Base-by-base conservation (phyloP, 768 basidiomycete genomes). In the Termitomyces sp. region DNA sequence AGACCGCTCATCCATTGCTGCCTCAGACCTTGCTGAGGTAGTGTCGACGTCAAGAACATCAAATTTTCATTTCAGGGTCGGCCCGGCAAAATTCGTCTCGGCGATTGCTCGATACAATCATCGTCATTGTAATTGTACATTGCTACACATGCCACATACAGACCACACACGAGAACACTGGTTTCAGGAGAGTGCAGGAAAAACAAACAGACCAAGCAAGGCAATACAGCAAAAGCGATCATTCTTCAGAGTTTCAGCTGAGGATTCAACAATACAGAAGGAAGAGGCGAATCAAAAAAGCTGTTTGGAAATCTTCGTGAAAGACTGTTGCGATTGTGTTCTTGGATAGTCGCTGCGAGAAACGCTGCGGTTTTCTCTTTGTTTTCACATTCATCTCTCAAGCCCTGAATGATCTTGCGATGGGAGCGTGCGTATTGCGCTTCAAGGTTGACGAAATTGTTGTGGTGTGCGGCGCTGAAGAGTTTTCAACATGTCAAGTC, bases 361-460 rank as follows among this genome's bases (percentile, higher is more conserved):
- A 71, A 66, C 26, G 63, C 62, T 28, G 69, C 64, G 22, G 77
- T 62, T 37, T 73, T 70, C 39, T 75, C 69, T 42, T 73, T 75
- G 37, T 69, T 67, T 57, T 77, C 74, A 51, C 71, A 68, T 55
- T 80, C 68, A 18, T 78, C 77, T 39, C 80, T 78, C 59, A 79
- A 70, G 20, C 69, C 70, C 48, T 65, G 62, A 49, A 74, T 65
- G 41, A 83, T 69, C 31, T 73, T 69, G 44, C 72, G 70, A 57
- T 78, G 73, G 54, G 74, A 72, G 26, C 59, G 67, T 37, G 78
- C 72, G 61, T 86, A 87, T 54, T 79, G 77, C 54, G 77, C 75
- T 62, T 86, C 82, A 18, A 86, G 74, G 54, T 77, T 76, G 31
- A 87, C 76, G 31, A 88, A 67, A 15, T 60, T 67, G 62, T 86